phyloP scores from a whole-genome alignment of 306 rosid genomes.

The Ochetophila trinervis region DNA sequence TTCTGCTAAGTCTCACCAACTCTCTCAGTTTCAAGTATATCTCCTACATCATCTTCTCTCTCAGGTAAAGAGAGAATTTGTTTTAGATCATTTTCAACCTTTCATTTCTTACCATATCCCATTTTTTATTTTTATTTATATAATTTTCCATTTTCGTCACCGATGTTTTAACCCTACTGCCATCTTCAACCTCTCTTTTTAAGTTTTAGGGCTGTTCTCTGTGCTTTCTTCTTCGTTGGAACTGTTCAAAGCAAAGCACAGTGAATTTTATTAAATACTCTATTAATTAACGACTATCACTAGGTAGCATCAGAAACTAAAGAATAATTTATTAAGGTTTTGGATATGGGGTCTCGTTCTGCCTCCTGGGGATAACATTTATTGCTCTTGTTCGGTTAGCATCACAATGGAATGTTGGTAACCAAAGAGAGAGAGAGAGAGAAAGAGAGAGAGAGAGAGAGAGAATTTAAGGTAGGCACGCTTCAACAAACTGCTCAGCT shows the following conservation, averaged over 20 bases:
- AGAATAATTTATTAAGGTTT: slow-evolving; percentile 34
- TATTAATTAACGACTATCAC: slow-evolving; percentile 31
- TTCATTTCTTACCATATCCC: slow-evolving; percentile 58
- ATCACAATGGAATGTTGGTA: slow-evolving; percentile 72
- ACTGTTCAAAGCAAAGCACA: slow-evolving; percentile 35
- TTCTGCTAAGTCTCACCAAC: slow-evolving; percentile 24
- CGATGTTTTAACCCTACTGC: slow-evolving; percentile 14
- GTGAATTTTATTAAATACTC: slow-evolving; percentile 29
- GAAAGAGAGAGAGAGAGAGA: slow-evolving; percentile 15
- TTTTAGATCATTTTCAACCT: slow-evolving; percentile 45
- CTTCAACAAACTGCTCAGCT: slow-evolving; percentile 35
- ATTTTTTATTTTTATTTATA: neutral
- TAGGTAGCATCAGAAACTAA: slow-evolving; percentile 33
- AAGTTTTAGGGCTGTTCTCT: slow-evolving; percentile 11
- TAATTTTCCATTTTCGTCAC: slow-evolving; percentile 13
- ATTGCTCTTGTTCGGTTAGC: slow-evolving; percentile 59
- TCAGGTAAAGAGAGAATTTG: neutral
- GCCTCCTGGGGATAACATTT: slow-evolving; percentile 57
- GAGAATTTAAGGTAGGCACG: slow-evolving; percentile 30
- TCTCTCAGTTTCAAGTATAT: slow-evolving; percentile 36
- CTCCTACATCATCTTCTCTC: slow-evolving; percentile 27
- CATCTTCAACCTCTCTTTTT: slow-evolving; percentile 1
- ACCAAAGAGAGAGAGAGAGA: slow-evolving; percentile 20
- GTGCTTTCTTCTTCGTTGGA: slow-evolving; percentile 7
- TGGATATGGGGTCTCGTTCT: slow-evolving; percentile 59